Evolutionary conservation across 2,329 filamentous ascomycete genomes (phyloP).

Genomic region (Pseudocercospora crystallina): DNA sequence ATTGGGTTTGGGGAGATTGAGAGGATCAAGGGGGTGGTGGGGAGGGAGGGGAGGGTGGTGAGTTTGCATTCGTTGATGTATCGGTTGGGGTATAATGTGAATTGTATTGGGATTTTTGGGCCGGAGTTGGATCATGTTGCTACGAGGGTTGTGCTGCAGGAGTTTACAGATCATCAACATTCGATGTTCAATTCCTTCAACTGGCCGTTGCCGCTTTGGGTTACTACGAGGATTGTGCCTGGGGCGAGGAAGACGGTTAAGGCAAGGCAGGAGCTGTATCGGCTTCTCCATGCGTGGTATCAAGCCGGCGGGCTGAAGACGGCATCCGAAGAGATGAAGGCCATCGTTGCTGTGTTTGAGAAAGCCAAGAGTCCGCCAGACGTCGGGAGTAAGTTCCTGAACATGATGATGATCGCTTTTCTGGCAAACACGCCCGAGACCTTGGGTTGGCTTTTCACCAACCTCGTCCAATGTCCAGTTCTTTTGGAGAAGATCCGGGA

Average conservation of each 20-base stretch:
- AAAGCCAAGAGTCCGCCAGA: slow-evolving; percentile 3
- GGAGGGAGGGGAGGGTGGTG: background rate
- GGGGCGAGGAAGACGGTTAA: background rate
- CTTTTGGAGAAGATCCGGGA: slow-evolving; percentile 8
- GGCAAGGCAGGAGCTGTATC: slow-evolving; percentile 1
- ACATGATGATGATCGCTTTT: slow-evolving; percentile 12
- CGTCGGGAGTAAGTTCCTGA: slow-evolving; percentile 9
- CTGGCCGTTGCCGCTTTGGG: slow-evolving; percentile 7
- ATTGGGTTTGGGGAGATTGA: slow-evolving; percentile 7
- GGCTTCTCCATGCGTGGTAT: slow-evolving; percentile 4
- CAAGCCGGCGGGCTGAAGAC: background rate
- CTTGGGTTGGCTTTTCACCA: slow-evolving; percentile 7
- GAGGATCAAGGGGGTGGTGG: slow-evolving; percentile 1
- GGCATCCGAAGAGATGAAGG: background rate
- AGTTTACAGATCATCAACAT: slow-evolving; percentile 7
- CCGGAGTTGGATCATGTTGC: slow-evolving; percentile 6
- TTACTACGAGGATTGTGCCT: background rate
- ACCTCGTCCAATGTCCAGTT: slow-evolving; percentile 5
- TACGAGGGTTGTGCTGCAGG: slow-evolving; percentile 4
- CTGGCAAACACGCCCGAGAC: slow-evolving; percentile 11
- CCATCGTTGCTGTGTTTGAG: slow-evolving; percentile 8
- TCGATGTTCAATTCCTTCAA: slow-evolving; percentile 11
- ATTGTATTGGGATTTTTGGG: slow-evolving; percentile 13
- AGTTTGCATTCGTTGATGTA: slow-evolving; percentile 8
- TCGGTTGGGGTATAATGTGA: slow-evolving; percentile 10